These are phyloP conservation scores for Globisporangium paddicum DNA, from an alignment of 352 stramenopile species.

Conservation along the genomic window DNA sequence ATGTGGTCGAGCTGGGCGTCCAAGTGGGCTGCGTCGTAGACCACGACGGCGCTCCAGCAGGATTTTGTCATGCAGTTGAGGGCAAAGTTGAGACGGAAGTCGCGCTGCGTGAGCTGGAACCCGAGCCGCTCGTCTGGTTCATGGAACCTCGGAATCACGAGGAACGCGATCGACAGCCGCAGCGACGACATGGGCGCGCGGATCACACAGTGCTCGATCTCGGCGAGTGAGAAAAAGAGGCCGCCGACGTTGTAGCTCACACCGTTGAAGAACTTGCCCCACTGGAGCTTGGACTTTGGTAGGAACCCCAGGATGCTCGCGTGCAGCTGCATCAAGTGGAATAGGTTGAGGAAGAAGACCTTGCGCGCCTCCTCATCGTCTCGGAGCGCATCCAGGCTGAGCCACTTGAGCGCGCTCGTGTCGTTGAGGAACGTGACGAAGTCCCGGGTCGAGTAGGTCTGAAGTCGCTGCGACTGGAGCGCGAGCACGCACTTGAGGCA, in stretches of 20 bases:
- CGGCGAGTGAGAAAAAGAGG: constrained; percentile 37
- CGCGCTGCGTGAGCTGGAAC: constrained; percentile 21
- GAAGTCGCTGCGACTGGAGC: constrained; percentile 15
- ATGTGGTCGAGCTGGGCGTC: constrained; percentile 41
- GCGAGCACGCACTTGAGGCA: constrained; percentile 15
- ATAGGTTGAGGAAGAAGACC: constrained; percentile 57
- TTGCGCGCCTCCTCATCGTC: constrained; percentile 21
- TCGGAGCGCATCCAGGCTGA: constrained; percentile 18
- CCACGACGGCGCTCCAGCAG: constrained; percentile 24
- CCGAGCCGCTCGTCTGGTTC: constrained; percentile 20
- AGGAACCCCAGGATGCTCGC: constrained; percentile 35
- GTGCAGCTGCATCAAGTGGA: constrained; percentile 46
- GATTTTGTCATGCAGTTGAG: constrained; percentile 61
- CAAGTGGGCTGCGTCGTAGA: constrained; percentile 57
- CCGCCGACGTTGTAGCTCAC: constrained; percentile 45
- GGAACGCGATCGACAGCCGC: constrained; percentile 31
- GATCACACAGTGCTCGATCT: constrained; percentile 54
- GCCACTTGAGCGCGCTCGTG: constrained; percentile 26
- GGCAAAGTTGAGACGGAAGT: constrained; percentile 58
- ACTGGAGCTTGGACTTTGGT: constrained; percentile 41
- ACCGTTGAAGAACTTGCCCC: constrained; percentile 59
- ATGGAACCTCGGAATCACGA: constrained; percentile 39
- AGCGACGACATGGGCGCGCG: constrained; percentile 35
- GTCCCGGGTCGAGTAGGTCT: constrained; percentile 24
- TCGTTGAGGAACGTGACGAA: constrained; percentile 34